Conservation (phyloP, 2,329 filamentous ascomycete species). For the Fusarium globosum region DNA sequence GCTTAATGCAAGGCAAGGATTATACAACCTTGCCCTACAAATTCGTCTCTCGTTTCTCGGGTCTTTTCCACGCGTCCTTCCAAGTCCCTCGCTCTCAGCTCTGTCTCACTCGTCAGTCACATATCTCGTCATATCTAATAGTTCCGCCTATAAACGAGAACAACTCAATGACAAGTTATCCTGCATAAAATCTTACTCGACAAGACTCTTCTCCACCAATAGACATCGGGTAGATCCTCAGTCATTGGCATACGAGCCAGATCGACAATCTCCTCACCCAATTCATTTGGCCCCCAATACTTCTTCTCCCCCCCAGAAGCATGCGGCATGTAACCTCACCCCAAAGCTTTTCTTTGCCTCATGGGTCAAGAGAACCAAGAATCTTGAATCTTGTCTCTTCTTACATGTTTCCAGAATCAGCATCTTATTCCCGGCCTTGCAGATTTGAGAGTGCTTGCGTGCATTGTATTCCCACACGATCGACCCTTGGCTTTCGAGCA, state of each 20-base stretch:
- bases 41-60: neutral
- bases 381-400: neutral
- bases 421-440: neutral
- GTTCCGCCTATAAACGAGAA: neutral
- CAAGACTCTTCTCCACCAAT: constrained; percentile 11
- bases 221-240: neutral
- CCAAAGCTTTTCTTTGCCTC: neutral
- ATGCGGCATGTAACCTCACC: neutral
- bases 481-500: neutral
- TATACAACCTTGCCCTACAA: neutral
- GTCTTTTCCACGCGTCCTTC: neutral
- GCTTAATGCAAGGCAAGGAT: constrained; percentile 16
- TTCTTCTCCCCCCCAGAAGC: neutral
- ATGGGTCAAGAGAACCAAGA: neutral
- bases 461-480: neutral
- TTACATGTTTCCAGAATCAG: neutral
- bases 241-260: neutral
- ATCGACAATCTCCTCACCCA: constrained; percentile 8
- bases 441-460: neutral
- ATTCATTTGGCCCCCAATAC: constrained; percentile 12
- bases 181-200: constrained; percentile 6
- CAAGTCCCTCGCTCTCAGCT: neutral
- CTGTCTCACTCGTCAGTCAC: constrained; percentile 4
- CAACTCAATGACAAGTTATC: neutral
- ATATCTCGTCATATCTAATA: neutral